Evolutionary conservation across 306 rosid genomes (phyloP).

Genomic region (Pueraria montana): DNA sequence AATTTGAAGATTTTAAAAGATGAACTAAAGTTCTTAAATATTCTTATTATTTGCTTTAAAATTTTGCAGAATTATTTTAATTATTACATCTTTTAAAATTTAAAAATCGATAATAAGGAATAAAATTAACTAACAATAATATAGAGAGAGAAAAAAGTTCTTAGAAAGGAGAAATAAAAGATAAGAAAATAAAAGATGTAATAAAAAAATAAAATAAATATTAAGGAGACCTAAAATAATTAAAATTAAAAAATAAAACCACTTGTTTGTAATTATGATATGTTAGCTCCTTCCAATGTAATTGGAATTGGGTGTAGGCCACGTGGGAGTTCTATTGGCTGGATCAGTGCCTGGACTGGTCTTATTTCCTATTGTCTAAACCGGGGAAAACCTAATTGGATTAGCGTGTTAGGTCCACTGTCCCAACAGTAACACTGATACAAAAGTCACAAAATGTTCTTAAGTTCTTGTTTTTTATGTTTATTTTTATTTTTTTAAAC

Average conservation of each 20-base stretch:
- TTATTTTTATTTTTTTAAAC: neutral
- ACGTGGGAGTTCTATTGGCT: neutral
- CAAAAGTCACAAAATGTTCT: neutral
- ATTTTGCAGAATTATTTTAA: neutral
- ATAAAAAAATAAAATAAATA: no score
- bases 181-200: no score
- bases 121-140: no score
- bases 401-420: slow-evolving; percentile 40
- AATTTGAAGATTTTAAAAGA: no score
- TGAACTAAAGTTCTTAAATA: neutral
- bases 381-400: neutral
- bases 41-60: neutral
- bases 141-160: neutral
- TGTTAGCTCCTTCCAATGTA: neutral
- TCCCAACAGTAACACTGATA: slow-evolving; percentile 37
- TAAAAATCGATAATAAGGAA: no score
- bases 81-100: no score
- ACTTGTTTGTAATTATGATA: neutral
- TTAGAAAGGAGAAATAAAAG: neutral
- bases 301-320: neutral
- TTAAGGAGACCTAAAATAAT: no score
- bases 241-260: no score
- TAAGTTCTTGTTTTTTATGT: neutral
- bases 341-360: neutral
- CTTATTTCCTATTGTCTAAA: neutral